Evolutionary conservation across 192 early-diverging fungal species (phyloP), one percentile per base, ranked within the genome.

Genomic region (Fimicolochytrium jonesii): DNA sequence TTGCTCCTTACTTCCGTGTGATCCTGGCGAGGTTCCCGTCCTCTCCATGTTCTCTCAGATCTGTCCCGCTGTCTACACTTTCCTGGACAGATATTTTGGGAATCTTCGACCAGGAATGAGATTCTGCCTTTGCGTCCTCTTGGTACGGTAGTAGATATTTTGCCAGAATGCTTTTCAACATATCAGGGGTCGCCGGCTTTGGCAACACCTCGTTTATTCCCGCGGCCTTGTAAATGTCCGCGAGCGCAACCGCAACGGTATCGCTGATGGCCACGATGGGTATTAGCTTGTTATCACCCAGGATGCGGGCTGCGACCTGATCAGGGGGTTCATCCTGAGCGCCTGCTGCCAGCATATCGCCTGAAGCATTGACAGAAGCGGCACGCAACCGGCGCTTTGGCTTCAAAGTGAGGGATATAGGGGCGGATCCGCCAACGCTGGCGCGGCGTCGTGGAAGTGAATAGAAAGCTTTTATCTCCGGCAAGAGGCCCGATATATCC

Each of bases 251-350:
- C 10, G 22, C 30, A 25, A n/a, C 56, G 11, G 20, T 30, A 30
- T 30, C 32, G 25, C 39, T 58, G 39, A 58, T 31, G 2, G 56
- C 56, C 4, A 58, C 30, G 42, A 58, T 58, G 37, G 56, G 56
- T n/a, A 58, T 42, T 23, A 58, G 56, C 28, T 42, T 2, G 42
- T 58, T 58, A 13, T 58, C 56, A 13, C 41, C 56, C 5, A 58
- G 20, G 56, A 58, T 58, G n/a, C 55, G 28, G 44, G 53, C 29
- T 6, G 32, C 64, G 28, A 46, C n/a, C n/a, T n/a, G n/a, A n/a
- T n/a, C n/a, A n/a, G n/a, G n/a, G n/a, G n/a, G n/a, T n/a, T n/a
- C n/a, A n/a, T 41, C 9, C 37, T 41, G 9, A 11, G 9, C 30
- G 32, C 39, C 56, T 6, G 54, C n/a, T 5, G 35, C 18, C 31